Percentiles rank a stretch among this genome's conserved stretches.
phyloP scores from a whole-genome alignment of 139 green algal species.

The Closterium sp. region DNA sequence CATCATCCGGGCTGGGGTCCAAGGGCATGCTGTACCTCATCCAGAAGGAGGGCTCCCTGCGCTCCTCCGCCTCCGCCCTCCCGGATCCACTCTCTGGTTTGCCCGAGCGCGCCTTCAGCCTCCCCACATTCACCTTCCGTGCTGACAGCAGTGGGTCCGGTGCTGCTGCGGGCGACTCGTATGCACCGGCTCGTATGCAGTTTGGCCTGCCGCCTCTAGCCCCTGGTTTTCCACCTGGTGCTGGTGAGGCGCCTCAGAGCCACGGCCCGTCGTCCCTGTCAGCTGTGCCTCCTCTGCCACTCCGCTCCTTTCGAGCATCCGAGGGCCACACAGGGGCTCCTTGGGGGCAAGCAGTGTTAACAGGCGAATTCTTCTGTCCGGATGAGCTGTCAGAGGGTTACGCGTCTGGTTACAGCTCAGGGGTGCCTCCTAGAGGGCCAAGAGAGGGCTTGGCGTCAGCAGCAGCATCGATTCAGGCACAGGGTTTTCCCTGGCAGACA shows the following conservation, averaged over 20 bases:
- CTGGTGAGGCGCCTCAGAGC: background rate
- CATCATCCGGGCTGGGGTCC: conserved; percentile 28
- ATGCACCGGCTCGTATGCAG: background rate
- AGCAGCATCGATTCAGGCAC: background rate
- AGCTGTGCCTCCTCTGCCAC: background rate
- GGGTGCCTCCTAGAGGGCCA: background rate
- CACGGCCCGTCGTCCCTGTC: background rate
- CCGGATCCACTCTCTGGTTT: background rate
- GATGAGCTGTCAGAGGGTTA: background rate
- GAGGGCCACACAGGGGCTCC: background rate
- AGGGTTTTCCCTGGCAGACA: background rate
- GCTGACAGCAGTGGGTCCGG: background rate
- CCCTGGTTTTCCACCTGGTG: no score
- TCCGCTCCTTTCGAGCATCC: background rate
- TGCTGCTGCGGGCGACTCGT: background rate
- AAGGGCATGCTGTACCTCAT: conserved; percentile 57
- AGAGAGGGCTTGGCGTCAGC: background rate
- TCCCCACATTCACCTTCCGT: background rate
- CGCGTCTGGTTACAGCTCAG: background rate
- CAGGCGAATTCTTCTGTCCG: background rate
- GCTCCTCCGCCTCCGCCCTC: background rate
- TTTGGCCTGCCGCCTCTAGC: no score
- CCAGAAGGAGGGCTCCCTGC: conserved; percentile 26
- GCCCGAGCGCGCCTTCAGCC: background rate
- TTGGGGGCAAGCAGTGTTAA: background rate